Conservation (phyloP, 2,329 filamentous ascomycete species). For the Coniochaeta prunicola region DNA sequence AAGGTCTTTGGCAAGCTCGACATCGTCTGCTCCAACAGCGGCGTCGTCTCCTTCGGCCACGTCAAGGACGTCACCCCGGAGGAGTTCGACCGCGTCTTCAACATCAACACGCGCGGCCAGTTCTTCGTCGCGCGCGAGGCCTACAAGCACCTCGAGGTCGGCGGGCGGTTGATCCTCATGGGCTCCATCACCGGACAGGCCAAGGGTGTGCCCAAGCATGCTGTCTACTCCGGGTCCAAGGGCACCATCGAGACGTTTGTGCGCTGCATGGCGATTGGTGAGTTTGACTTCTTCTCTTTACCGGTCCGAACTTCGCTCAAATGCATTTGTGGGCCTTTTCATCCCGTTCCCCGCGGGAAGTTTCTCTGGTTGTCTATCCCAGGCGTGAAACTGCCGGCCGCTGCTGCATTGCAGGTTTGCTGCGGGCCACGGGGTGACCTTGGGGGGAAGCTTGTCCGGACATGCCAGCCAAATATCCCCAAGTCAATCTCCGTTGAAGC, state of each 20-base stretch:
- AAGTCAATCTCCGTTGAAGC: background rate
- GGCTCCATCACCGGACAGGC: constrained; percentile 62
- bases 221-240: constrained; percentile 69
- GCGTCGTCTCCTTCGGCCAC: constrained; percentile 61
- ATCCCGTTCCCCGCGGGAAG: background rate
- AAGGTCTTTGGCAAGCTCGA: constrained; percentile 59
- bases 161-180: constrained; percentile 68
- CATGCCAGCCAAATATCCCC: background rate
- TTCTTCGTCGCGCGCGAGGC: constrained; percentile 68
- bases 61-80: constrained; percentile 62
- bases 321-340: background rate
- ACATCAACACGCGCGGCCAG: constrained; percentile 60
- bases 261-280: constrained; percentile 36
- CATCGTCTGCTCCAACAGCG: constrained; percentile 65
- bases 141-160: constrained; percentile 61
- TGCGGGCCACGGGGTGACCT: background rate
- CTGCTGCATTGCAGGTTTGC: background rate
- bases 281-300: background rate
- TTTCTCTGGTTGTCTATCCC: background rate
- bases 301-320: background rate
- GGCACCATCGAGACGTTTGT: constrained; percentile 72
- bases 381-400: background rate
- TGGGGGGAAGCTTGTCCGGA: background rate
- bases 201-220: constrained; percentile 62
- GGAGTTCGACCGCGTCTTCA: constrained; percentile 66